phyloP scores from a whole-genome alignment of 78 protist species.

The Dictyostelium citrinum region DNA sequence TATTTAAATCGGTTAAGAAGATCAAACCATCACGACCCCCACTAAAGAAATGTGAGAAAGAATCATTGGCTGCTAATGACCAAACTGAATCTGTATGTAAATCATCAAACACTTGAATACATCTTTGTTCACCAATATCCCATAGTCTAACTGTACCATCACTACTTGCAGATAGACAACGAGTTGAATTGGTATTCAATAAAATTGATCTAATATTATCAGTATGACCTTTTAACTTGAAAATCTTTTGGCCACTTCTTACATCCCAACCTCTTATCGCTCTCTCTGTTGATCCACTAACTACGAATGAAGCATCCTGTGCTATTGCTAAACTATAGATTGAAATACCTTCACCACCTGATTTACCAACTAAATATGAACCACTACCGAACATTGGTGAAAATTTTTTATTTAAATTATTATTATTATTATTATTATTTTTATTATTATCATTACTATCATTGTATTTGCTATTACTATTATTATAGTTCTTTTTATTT shows the following conservation, averaged over 20 bases:
- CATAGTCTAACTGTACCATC: slow-evolving; percentile 59
- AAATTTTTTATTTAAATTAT: neutral
- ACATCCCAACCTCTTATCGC: slow-evolving; percentile 61
- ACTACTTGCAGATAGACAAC: slow-evolving; percentile 42
- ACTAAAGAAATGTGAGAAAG: slow-evolving; percentile 24
- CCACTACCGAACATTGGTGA: slow-evolving; percentile 27
- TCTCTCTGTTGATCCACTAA: slow-evolving; percentile 43
- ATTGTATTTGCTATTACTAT: neutral
- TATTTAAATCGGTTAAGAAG: slow-evolving; percentile 15
- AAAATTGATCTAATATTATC: slow-evolving; percentile 49
- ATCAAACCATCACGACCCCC: slow-evolving; percentile 69
- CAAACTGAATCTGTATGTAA: slow-evolving; percentile 49
- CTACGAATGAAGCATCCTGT: slow-evolving; percentile 31
- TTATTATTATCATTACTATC: neutral
- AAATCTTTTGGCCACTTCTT: slow-evolving; percentile 21
- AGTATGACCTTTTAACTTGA: slow-evolving; percentile 59
- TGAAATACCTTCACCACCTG: slow-evolving; percentile 71
- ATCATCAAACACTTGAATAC: slow-evolving; percentile 60
- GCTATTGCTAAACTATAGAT: slow-evolving; percentile 60
- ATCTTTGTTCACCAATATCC: slow-evolving; percentile 40
- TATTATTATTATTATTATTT: neutral
- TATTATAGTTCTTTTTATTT: neutral
- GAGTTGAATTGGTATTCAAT: neutral
- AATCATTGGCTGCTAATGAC: neutral
- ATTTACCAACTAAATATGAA: neutral